Percentiles rank a stretch among this genome's conserved stretches.
Conservation (phyloP, 2,329 filamentous ascomycete species). For the Fusarium guadeloupense region DNA sequence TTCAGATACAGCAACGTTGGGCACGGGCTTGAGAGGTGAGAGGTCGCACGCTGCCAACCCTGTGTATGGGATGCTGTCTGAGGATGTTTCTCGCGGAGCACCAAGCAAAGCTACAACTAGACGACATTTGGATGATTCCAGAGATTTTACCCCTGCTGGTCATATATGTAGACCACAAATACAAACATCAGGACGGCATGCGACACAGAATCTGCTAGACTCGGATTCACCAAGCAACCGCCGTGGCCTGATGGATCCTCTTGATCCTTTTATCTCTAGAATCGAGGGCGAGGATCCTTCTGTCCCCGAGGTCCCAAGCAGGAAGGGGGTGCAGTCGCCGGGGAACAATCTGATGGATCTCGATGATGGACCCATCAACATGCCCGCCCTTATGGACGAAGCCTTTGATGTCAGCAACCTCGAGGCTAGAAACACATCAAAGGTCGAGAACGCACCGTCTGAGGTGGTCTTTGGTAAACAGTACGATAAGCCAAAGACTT, state of each 20-base stretch:
- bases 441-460: not conserved
- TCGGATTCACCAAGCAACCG: constrained; percentile 5
- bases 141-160: not conserved
- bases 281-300: not conserved
- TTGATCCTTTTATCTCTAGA: not conserved
- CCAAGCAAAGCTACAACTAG: too few relatives aligned
- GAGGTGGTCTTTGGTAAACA: constrained; percentile 21
- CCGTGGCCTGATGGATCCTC: constrained; percentile 4
- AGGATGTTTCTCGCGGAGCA: too few relatives aligned
- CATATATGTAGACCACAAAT: not conserved
- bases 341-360: constrained; percentile 28
- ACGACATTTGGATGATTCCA: not conserved
- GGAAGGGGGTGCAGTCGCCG: not conserved
- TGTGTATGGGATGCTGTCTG: too few relatives aligned
- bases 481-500: constrained; percentile 4
- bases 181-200: not conserved
- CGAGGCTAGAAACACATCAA: not conserved
- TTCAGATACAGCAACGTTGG: too few relatives aligned
- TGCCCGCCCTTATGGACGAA: constrained; percentile 26
- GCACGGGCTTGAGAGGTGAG: too few relatives aligned
- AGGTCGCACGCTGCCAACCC: too few relatives aligned
- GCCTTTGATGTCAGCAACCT: not conserved
- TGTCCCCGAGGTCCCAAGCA: too few relatives aligned
- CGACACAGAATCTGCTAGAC: constrained; percentile 5
- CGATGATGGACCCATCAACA: constrained; percentile 13